Percentiles rank a stretch among this genome's conserved stretches.
phyloP scores from a whole-genome alignment of 1,139 yeast species.

The Saccharomyces hybrid region DNA sequence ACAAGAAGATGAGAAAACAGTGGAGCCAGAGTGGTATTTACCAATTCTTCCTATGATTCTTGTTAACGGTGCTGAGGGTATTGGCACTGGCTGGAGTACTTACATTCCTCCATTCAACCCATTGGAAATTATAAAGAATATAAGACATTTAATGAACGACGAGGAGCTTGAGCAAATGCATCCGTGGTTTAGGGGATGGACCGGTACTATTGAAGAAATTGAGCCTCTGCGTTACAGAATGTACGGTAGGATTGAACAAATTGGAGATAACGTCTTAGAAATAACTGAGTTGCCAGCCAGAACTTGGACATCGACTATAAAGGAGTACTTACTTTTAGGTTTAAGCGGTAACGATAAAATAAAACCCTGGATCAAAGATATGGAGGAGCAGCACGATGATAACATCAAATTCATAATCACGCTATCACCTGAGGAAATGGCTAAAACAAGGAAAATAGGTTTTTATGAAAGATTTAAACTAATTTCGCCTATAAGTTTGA shows the following conservation, averaged over 20 bases:
- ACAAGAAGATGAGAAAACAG: slow-evolving; percentile 89
- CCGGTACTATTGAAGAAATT: slow-evolving; percentile 63
- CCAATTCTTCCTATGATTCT: slow-evolving; percentile 90
- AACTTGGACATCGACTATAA: slow-evolving; percentile 87
- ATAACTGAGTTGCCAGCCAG: slow-evolving; percentile 91
- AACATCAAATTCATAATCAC: slow-evolving; percentile 75
- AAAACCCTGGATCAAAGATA: slow-evolving; percentile 85
- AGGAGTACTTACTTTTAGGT: slow-evolving; percentile 72
- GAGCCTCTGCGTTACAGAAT: slow-evolving; percentile 64
- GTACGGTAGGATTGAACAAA: slow-evolving; percentile 72
- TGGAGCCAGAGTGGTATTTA: slow-evolving; percentile 93
- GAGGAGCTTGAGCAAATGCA: slow-evolving; percentile 65
- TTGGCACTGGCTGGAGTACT: slow-evolving; percentile 99
- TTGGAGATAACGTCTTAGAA: slow-evolving; percentile 73
- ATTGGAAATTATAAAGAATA: slow-evolving; percentile 64
- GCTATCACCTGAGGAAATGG: slow-evolving; percentile 74
- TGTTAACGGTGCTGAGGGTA: slow-evolving; percentile 96
- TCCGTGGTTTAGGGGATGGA: slow-evolving; percentile 98
- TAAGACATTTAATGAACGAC: slow-evolving; percentile 64
- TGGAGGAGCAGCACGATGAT: slow-evolving; percentile 88
- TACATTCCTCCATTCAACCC: slow-evolving; percentile 90
- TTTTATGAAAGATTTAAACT: slow-evolving; percentile 78
- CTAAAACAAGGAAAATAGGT: slow-evolving; percentile 64
- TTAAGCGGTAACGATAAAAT: slow-evolving; percentile 64
- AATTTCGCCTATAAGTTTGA: slow-evolving; percentile 55